phyloP scores from a whole-genome alignment of 148 eudicot species.

The Cornus suecica region DNA sequence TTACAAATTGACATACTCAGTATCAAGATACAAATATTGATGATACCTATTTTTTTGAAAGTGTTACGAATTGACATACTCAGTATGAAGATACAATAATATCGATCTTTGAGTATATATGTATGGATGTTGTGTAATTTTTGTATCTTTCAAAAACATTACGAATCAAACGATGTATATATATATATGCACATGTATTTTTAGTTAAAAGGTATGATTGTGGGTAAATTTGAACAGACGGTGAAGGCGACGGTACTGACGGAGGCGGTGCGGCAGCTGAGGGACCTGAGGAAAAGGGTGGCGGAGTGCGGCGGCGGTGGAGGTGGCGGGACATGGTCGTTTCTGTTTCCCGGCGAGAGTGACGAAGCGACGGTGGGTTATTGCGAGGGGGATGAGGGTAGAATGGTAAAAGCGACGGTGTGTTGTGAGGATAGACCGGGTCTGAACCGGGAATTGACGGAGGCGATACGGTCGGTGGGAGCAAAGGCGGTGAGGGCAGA shows the following conservation, averaged over 20 bases:
- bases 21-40: too few relatives aligned
- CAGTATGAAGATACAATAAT: too few relatives aligned
- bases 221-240: constrained; percentile 14
- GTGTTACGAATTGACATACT: too few relatives aligned
- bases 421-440: constrained; percentile 31
- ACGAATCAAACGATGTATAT: too few relatives aligned
- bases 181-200: too few relatives aligned
- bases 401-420: constrained; percentile 13
- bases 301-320: background rate
- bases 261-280: constrained; percentile 28
- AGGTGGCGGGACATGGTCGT: background rate
- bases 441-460: constrained; percentile 19
- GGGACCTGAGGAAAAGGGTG: constrained; percentile 20
- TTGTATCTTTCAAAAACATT: too few relatives aligned
- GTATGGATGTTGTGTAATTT: too few relatives aligned
- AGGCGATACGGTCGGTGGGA: constrained; percentile 12
- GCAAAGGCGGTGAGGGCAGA: constrained; percentile 19
- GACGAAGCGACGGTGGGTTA: constrained; percentile 14
- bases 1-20: too few relatives aligned
- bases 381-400: constrained; percentile 5
- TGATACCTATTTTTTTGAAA: too few relatives aligned
- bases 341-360: constrained; percentile 17
- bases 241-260: constrained; percentile 23
- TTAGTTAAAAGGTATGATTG: too few relatives aligned
- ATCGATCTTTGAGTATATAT: too few relatives aligned